These are phyloP conservation scores for Thraustochytrium striatum DNA, from an alignment of 352 stramenopile genomes.

Conservation along the genomic window DNA sequence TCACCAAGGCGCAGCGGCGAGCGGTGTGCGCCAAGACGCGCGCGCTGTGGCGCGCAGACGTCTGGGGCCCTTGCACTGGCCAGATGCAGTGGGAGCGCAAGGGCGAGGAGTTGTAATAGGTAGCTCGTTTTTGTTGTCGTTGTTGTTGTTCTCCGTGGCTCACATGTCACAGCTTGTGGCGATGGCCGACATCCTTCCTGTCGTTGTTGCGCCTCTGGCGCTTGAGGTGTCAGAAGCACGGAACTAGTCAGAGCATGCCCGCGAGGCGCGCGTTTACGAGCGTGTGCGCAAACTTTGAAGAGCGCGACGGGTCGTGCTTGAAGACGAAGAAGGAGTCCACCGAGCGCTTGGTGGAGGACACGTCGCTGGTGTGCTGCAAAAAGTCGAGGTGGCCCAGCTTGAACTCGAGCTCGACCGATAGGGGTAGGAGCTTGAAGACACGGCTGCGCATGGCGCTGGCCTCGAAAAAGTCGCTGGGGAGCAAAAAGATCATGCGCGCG, in stretches of 20 bases:
- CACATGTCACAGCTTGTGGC: no score
- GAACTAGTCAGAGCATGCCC: slow-evolving; percentile 48
- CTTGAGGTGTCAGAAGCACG: no score
- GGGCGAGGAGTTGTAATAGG: no score
- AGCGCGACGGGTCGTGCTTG: not conserved
- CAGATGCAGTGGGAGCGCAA: not conserved
- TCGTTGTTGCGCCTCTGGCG: no score
- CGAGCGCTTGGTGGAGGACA: slow-evolving; percentile 5
- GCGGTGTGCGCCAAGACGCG: not conserved
- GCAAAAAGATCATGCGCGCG: slow-evolving; percentile 36
- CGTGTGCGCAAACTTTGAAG: slow-evolving; percentile 40
- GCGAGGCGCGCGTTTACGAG: slow-evolving; percentile 43
- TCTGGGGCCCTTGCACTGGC: not conserved
- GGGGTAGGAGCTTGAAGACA: slow-evolving; percentile 35
- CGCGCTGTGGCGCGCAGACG: not conserved
- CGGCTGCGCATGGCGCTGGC: slow-evolving; percentile 13
- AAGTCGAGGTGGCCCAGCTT: slow-evolving; percentile 48
- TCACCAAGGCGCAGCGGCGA: not conserved
- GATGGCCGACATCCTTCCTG: no score
- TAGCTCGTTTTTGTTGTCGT: no score
- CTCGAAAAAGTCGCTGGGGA: slow-evolving; percentile 48
- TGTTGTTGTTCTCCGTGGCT: no score
- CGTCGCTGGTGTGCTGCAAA: not conserved
- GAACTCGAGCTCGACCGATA: slow-evolving; percentile 40
- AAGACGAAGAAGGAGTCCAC: slow-evolving; percentile 47